These are phyloP conservation scores for Ceriops decandra DNA, from an alignment of 345 rosid genomes.

Conservation along the genomic window DNA sequence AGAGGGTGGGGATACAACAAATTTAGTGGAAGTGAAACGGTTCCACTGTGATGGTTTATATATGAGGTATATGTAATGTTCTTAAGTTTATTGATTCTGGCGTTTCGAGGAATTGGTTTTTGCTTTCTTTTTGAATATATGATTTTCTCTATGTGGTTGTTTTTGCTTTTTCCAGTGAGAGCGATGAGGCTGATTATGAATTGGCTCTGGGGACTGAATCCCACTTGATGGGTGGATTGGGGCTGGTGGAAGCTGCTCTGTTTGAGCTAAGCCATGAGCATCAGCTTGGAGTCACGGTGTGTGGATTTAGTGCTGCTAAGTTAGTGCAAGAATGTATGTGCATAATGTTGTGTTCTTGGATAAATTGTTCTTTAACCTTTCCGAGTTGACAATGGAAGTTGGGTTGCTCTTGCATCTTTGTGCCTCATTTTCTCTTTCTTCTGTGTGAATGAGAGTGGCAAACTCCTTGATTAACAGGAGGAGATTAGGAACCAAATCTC, in stretches of 20 bases:
- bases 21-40: slow-evolving; percentile 30
- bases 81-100: not conserved
- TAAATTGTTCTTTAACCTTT: not conserved
- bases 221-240: slow-evolving; percentile 48
- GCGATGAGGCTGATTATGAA: slow-evolving; percentile 62
- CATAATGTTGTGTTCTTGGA: not conserved
- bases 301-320: slow-evolving; percentile 4
- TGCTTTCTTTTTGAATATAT: not conserved
- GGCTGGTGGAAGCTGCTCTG: slow-evolving; percentile 52
- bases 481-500: slow-evolving; percentile 68
- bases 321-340: not conserved
- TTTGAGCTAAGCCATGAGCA: slow-evolving; percentile 53
- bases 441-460: not conserved
- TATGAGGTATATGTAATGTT: slow-evolving; percentile 39
- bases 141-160: not conserved
- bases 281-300: slow-evolving; percentile 59
- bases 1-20: slow-evolving; percentile 24
- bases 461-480: slow-evolving; percentile 48
- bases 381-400: not conserved
- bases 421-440: not conserved
- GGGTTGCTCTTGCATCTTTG: not conserved
- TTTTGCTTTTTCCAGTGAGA: slow-evolving; percentile 20
- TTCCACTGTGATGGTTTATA: slow-evolving; percentile 49
- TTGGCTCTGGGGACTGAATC: slow-evolving; percentile 35
- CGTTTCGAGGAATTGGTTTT: not conserved